Conservation (phyloP, 345 rosid species). For the Salix viminalis region DNA sequence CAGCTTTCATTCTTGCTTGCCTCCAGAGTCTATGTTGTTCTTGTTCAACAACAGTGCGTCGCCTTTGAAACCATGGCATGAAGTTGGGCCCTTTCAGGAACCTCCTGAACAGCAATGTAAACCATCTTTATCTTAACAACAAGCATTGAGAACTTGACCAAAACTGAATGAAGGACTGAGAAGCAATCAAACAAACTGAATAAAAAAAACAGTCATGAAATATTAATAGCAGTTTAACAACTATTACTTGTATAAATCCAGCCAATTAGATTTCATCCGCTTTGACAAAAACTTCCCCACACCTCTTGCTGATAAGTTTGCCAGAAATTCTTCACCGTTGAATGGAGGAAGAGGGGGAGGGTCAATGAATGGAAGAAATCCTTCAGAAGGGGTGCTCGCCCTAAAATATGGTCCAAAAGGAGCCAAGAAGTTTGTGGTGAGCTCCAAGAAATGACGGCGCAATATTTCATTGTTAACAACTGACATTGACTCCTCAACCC, state of each 20-base stretch:
- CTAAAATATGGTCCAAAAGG: conserved; percentile 94
- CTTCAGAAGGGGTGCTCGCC: conserved; percentile 76
- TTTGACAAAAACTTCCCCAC: conserved; percentile 86
- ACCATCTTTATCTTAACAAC: conserved; percentile 9
- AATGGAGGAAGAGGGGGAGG: conserved; percentile 83
- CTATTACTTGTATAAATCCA: conserved; percentile 80
- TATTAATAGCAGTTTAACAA: conserved; percentile 1
- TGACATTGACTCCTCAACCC: conserved; percentile 98
- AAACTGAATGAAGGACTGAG: background rate
- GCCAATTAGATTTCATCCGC: conserved; percentile 96
- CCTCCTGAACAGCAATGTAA: conserved; percentile 52
- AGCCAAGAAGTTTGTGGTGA: conserved; percentile 89
- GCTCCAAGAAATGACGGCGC: conserved; percentile 94
- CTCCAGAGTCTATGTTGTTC: conserved; percentile 87
- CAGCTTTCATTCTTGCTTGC: conserved; percentile 76
- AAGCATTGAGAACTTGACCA: conserved; percentile 5
- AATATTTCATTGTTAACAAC: conserved; percentile 94
- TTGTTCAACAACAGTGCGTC: conserved; percentile 71
- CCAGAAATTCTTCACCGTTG: conserved; percentile 62
- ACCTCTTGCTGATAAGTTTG: conserved; percentile 77
- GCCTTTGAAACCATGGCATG: conserved; percentile 88
- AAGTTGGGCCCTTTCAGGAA: conserved; percentile 88
- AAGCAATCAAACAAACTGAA: conserved; percentile 1
- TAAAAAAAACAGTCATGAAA: background rate
- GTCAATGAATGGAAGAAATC: conserved; percentile 75